Evolutionary conservation across 2,329 filamentous ascomycete genomes (phyloP).

Genomic region (Raffaelea arxii): DNA sequence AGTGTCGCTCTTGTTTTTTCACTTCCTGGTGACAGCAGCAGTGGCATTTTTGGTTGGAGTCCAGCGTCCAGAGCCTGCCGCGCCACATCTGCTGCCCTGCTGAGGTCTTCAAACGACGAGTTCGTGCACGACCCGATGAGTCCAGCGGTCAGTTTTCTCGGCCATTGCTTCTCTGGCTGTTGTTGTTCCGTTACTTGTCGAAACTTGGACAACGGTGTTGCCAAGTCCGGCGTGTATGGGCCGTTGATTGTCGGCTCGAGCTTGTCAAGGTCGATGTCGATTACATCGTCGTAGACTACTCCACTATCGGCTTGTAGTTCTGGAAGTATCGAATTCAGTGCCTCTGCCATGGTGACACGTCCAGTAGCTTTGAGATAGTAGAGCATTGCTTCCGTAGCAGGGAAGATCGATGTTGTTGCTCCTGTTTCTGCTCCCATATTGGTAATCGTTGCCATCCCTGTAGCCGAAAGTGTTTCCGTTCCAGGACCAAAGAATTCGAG

Average conservation of each 20-base stretch:
- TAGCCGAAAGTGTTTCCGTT: conserved; percentile 63
- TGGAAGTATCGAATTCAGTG: conserved; percentile 70
- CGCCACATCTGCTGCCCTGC: conserved; percentile 81
- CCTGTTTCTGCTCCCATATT: conserved; percentile 65
- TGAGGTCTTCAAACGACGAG: conserved; percentile 80
- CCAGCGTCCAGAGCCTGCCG: conserved; percentile 86
- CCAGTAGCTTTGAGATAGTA: conserved; percentile 91
- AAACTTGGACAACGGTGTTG: conserved; percentile 96
- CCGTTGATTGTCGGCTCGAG: conserved; percentile 98
- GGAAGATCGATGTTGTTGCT: conserved; percentile 89
- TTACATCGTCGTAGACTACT: conserved; percentile 88
- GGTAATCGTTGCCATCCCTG: conserved; percentile 77
- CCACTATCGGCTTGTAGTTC: conserved; percentile 83
- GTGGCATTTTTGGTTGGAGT: conserved; percentile 84
- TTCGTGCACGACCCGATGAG: conserved; percentile 99
- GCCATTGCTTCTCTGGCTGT: conserved; percentile 95
- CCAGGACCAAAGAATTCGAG: conserved; percentile 56
- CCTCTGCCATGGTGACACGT: conserved; percentile 82
- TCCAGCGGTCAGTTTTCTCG: conserved; percentile 90
- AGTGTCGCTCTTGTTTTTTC: conserved; percentile 96
- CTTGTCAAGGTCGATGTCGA: conserved; percentile 90
- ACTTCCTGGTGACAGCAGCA: conserved; percentile 91
- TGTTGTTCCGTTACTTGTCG: conserved; percentile 83
- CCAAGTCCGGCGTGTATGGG: conserved; percentile 96
- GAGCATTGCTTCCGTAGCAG: conserved; percentile 97